phyloP scores from a whole-genome alignment of 352 stramenopile species.

The Phytophthora melonis region DNA sequence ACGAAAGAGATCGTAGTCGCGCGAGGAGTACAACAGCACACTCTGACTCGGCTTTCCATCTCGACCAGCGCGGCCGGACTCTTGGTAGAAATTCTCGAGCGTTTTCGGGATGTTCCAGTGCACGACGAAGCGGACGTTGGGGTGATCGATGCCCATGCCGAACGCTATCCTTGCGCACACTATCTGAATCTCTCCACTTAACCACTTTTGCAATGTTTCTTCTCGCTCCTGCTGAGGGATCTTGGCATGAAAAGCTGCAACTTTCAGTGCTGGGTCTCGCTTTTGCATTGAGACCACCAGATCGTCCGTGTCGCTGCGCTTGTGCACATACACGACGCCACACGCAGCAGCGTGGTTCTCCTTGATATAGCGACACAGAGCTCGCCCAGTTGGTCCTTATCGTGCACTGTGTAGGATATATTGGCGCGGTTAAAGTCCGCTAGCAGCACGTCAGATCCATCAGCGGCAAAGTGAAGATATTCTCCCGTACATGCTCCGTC shows the following conservation, averaged over 20 bases:
- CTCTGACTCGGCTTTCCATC: conserved; percentile 92
- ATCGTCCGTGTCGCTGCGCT: conserved; percentile 59
- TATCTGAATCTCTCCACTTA: conserved; percentile 62
- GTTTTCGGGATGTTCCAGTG: conserved; percentile 91
- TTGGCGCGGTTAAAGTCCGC: conserved; percentile 72
- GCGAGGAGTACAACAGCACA: conserved; percentile 80
- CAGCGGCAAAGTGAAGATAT: conserved; percentile 63
- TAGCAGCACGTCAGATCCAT: conserved; percentile 49
- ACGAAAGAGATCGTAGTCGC: conserved; percentile 61
- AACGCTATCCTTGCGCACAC: conserved; percentile 95
- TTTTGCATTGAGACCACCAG: conserved; percentile 46
- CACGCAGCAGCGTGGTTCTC: conserved; percentile 42
- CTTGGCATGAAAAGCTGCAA: conserved; percentile 68
- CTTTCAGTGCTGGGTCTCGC: conserved; percentile 31
- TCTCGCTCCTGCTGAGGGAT: conserved; percentile 50
- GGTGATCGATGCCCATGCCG: conserved; percentile 94
- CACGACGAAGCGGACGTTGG: conserved; percentile 91
- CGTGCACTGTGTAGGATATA: conserved; percentile 61
- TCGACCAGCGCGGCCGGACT: conserved; percentile 94
- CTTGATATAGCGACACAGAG: conserved; percentile 53
- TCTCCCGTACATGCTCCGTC: conserved; percentile 63
- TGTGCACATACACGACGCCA: conserved; percentile 68
- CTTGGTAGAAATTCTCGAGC: conserved; percentile 97
- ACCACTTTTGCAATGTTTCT: conserved; percentile 56
- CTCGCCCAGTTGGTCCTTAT: conserved; percentile 63